phyloP scores from a whole-genome alignment of 495 filamentous ascomycete genomes.

The Lineolata rhizophorae region DNA sequence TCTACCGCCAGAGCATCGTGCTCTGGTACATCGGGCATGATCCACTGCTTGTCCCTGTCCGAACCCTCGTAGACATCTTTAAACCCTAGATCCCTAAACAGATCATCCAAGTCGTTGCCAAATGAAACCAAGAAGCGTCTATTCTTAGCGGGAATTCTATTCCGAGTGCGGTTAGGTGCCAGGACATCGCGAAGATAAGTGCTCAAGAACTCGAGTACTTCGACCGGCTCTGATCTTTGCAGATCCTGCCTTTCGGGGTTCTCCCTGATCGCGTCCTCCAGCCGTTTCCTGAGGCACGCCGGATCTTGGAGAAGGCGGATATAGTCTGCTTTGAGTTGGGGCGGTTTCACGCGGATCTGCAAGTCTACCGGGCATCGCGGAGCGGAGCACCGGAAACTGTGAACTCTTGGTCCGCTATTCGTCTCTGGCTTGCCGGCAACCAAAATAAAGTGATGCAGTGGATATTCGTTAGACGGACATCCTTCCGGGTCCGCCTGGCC shows the following conservation, averaged over 20 bases:
- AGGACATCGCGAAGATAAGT: conserved; percentile 42
- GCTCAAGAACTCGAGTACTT: conserved; percentile 31
- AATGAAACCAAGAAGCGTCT: conserved; percentile 51
- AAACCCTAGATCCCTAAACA: conserved; percentile 46
- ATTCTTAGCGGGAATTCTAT: conserved; percentile 40
- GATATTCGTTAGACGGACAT: conserved; percentile 16
- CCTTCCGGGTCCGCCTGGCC: neutral
- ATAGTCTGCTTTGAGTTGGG: conserved; percentile 26
- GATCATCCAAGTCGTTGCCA: conserved; percentile 35
- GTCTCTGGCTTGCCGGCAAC: no score
- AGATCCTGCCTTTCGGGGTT: conserved; percentile 38
- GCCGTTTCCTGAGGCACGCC: conserved; percentile 26
- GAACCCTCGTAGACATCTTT: conserved; percentile 11
- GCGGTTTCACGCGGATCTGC: conserved; percentile 30
- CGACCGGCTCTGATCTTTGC: conserved; percentile 22
- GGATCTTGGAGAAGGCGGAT: conserved; percentile 34
- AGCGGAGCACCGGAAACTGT: conserved; percentile 37
- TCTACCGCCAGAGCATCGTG: conserved; percentile 23
- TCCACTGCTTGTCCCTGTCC: conserved; percentile 7
- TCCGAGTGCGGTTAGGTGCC: conserved; percentile 21
- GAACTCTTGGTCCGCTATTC: conserved; percentile 5
- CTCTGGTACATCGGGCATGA: conserved; percentile 23
- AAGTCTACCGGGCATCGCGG: conserved; percentile 30
- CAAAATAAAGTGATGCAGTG: conserved; percentile 21
- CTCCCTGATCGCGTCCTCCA: conserved; percentile 26